Percentiles rank a stretch among this genome's conserved stretches.
Conservation (phyloP, 768 basidiomycete species). For the Gymnopilus junonius region DNA sequence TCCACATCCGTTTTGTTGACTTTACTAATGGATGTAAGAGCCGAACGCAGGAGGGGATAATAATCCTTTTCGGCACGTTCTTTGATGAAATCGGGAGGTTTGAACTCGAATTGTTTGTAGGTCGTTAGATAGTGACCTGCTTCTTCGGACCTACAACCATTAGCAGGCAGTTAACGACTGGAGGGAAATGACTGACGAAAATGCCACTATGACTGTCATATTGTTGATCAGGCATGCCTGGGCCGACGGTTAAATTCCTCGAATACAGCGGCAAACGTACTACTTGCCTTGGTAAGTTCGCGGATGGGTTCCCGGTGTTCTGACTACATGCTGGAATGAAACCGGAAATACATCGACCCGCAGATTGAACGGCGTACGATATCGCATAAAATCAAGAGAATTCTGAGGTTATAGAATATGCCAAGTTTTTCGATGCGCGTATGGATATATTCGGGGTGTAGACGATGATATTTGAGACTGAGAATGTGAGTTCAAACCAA, state of each 20-base stretch:
- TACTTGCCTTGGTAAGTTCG: constrained; percentile 82
- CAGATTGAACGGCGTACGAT: constrained; percentile 58
- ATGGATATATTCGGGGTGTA: constrained; percentile 98
- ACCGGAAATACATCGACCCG: background rate
- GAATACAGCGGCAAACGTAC: background rate
- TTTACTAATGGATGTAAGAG: constrained; percentile 87
- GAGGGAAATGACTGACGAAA: constrained; percentile 61
- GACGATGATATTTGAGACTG: constrained; percentile 91
- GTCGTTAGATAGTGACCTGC: constrained; percentile 89
- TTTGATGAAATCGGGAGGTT: constrained; percentile 91
- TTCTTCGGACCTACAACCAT: constrained; percentile 72
- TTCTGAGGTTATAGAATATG: constrained; percentile 77
- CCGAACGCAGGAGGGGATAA: constrained; percentile 74
- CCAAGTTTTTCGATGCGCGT: constrained; percentile 88
- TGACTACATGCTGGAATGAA: constrained; percentile 46
- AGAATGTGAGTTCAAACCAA: background rate
- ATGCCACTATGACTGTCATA: constrained; percentile 90
- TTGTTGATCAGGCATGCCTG: constrained; percentile 90
- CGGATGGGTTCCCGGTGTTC: constrained; percentile 92
- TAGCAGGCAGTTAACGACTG: constrained; percentile 3
- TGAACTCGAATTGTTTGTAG: constrained; percentile 94
- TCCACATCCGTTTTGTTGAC: constrained; percentile 98
- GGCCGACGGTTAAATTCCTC: constrained; percentile 3
- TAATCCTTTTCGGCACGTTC: constrained; percentile 94
- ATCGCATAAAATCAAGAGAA: constrained; percentile 91